phyloP scores from a whole-genome alignment of 805 yeast genomes.

The Danielozyma ontarioensis region DNA sequence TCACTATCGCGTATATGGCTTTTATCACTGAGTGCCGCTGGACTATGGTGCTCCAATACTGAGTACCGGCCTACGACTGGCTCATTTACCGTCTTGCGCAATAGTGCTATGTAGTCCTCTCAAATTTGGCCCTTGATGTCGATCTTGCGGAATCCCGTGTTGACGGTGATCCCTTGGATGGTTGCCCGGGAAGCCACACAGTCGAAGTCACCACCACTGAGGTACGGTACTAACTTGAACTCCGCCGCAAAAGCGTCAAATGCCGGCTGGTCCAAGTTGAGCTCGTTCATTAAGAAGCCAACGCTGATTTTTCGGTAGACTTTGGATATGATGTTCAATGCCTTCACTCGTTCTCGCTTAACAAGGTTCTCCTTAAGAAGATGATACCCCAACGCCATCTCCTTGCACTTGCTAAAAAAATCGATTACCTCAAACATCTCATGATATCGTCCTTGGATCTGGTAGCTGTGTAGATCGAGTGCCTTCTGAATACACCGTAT shows the following conservation, averaged over 20 bases:
- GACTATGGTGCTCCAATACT: too few relatives aligned
- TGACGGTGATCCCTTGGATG: constrained; percentile 30
- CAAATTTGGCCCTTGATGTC: constrained; percentile 89
- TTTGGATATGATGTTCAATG: constrained; percentile 51
- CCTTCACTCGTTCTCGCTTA: constrained; percentile 51
- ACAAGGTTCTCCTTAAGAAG: constrained; percentile 41
- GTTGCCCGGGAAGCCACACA: constrained; percentile 28
- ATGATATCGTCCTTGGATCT: constrained; percentile 7
- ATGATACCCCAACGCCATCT: constrained; percentile 15
- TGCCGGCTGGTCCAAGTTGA: constrained; percentile 33
- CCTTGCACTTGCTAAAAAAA: constrained; percentile 14
- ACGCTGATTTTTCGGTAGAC: constrained; percentile 47
- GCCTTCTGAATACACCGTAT: constrained; percentile 7
- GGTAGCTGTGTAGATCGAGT: constrained; percentile 5
- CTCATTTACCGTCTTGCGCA: too few relatives aligned
- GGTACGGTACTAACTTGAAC: constrained; percentile 30
- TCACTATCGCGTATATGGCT: too few relatives aligned
- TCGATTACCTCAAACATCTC: constrained; percentile 12
- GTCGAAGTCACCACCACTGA: constrained; percentile 20
- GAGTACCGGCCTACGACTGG: too few relatives aligned
- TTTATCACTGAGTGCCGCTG: too few relatives aligned
- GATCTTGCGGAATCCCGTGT: constrained; percentile 47
- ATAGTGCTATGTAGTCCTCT: too few relatives aligned
- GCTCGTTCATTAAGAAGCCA: constrained; percentile 31
- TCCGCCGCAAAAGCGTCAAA: constrained; percentile 38